Evolutionary conservation across 1,139 yeast genomes (phyloP).

Genomic region (Geotrichum carabidarum): DNA sequence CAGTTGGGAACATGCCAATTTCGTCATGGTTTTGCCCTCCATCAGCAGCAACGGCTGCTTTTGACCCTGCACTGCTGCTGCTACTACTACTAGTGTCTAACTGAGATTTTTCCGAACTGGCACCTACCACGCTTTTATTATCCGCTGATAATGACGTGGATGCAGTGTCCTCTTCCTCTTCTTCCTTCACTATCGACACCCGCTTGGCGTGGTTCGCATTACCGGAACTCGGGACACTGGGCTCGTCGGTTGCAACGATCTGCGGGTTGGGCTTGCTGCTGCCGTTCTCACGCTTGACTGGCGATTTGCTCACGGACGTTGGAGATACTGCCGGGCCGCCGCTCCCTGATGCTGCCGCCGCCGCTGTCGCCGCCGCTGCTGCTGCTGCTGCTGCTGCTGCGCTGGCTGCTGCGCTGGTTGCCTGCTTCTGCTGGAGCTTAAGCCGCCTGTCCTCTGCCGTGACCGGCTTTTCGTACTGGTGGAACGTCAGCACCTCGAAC

Average conservation of each 20-base stretch:
- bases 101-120: no score
- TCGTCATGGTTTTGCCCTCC: no score
- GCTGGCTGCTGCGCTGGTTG: neutral
- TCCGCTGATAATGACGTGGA: no score
- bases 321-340: neutral
- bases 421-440: conserved; percentile 12
- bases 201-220: neutral
- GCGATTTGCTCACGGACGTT: neutral
- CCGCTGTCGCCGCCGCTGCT: neutral
- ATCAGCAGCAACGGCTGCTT: no score
- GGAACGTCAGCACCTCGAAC: conserved; percentile 20
- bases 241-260: no score
- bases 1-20: neutral
- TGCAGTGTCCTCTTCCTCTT: conserved; percentile 14
- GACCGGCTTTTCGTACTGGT: conserved; percentile 19
- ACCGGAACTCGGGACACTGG: neutral
- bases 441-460: conserved; percentile 14
- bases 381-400: neutral
- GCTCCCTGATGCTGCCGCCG: neutral
- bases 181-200: conserved; percentile 17
- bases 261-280: no score
- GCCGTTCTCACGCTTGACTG: no score
- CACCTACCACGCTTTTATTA: no score
- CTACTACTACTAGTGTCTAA: no score
- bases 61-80: no score